Evolutionary conservation across 805 yeast genomes (phyloP).

Genomic region (Wickerhamiella sergipiensis): DNA sequence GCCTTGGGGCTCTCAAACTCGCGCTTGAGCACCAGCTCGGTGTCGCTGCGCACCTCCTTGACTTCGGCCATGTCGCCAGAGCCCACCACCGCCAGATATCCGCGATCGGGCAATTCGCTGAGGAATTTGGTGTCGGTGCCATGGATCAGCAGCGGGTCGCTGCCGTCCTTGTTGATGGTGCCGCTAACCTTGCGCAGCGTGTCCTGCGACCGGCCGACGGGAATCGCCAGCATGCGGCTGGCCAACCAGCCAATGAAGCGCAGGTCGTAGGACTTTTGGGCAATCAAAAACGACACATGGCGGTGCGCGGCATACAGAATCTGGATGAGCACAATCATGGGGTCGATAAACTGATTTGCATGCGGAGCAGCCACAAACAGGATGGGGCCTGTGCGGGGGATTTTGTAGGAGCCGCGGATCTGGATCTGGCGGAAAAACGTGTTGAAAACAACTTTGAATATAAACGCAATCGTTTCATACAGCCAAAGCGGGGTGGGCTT

Average conservation of each 20-base stretch:
- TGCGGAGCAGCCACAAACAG: constrained; percentile 95
- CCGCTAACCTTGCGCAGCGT: constrained; percentile 58
- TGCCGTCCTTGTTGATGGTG: constrained; percentile 40
- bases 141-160: constrained; percentile 38
- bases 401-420: constrained; percentile 71
- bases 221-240: constrained; percentile 65
- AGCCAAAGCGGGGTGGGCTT: constrained; percentile 37
- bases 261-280: constrained; percentile 59
- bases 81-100: constrained; percentile 39
- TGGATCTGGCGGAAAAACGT: constrained; percentile 81
- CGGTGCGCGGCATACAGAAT: constrained; percentile 55
- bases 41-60: constrained; percentile 52
- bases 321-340: constrained; percentile 70
- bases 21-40: constrained; percentile 33
- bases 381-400: constrained; percentile 64
- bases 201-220: constrained; percentile 89
- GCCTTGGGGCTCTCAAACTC: constrained; percentile 31
- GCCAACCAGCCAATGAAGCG: constrained; percentile 64
- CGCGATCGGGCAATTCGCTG: constrained; percentile 33
- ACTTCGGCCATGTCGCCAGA: constrained; percentile 68
- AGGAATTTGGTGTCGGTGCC: constrained; percentile 64
- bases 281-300: constrained; percentile 68
- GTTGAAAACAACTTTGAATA: constrained; percentile 33
- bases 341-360: constrained; percentile 87
- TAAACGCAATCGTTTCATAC: constrained; percentile 27